These are phyloP conservation scores for Camelina sativa DNA, from an alignment of 345 rosid species.

Conservation along the genomic window DNA sequence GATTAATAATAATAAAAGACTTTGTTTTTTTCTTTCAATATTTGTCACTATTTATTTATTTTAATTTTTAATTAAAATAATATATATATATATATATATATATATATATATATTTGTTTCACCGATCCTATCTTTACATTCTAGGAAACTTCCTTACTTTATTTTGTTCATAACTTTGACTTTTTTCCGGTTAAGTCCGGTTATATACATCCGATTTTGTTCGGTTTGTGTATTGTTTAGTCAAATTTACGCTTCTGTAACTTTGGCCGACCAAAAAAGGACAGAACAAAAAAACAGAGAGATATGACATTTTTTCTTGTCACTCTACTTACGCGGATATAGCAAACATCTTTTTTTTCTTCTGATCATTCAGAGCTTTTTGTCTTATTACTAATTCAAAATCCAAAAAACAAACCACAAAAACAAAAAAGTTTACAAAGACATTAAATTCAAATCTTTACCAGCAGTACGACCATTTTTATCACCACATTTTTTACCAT, in stretches of 20 bases:
- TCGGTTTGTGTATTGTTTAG: not conserved
- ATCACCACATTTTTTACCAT: slow-evolving; percentile 37
- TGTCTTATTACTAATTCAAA: slow-evolving; percentile 5
- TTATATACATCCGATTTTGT: not conserved
- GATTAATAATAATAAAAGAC: slow-evolving; percentile 26
- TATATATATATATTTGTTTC: slow-evolving; percentile 18
- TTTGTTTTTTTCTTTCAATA: slow-evolving; percentile 14
- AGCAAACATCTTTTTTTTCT: slow-evolving; percentile 30
- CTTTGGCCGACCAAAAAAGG: slow-evolving; percentile 21
- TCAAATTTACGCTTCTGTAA: not conserved
- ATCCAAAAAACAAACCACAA: too few species aligned
- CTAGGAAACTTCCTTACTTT: slow-evolving; percentile 25
- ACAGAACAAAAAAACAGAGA: slow-evolving; percentile 32
- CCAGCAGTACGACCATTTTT: slow-evolving; percentile 13
- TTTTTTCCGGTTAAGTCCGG: not conserved
- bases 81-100: too few species aligned
- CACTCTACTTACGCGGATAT: slow-evolving; percentile 18
- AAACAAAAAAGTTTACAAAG: slow-evolving; percentile 1
- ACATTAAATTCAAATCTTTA: not conserved
- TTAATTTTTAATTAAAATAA: not conserved
- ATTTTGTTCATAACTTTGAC: slow-evolving; percentile 1
- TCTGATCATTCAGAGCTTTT: slow-evolving; percentile 22
- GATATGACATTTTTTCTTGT: slow-evolving; percentile 26
- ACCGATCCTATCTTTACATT: slow-evolving; percentile 12
- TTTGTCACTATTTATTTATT: not conserved